Conservation (phyloP, 495 filamentous ascomycete genomes). For the Trypethelium eluteriae region DNA sequence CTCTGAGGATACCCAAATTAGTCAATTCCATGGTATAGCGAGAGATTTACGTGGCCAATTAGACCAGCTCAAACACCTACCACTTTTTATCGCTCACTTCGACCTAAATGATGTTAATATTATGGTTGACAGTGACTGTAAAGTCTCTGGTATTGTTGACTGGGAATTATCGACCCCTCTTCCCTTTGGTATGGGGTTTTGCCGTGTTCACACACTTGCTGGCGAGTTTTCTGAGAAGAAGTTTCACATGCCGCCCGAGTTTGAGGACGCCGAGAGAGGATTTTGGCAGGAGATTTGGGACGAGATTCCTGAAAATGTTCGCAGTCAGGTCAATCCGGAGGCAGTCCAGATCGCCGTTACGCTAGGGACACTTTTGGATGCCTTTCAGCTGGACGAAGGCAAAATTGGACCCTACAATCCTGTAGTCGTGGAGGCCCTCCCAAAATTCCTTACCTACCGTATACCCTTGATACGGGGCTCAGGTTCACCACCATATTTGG, state of each 20-base stretch:
- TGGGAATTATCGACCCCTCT: slow-evolving; percentile 32
- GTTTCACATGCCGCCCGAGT: slow-evolving; percentile 33
- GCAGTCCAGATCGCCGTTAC: slow-evolving; percentile 27
- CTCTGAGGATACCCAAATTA: slow-evolving; percentile 26
- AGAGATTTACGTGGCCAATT: slow-evolving; percentile 25
- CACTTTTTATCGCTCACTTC: slow-evolving; percentile 32
- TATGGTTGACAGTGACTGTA: slow-evolving; percentile 31
- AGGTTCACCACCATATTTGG: slow-evolving; percentile 25
- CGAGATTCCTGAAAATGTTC: slow-evolving; percentile 21
- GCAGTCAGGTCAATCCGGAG: slow-evolving; percentile 16
- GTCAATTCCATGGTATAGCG: slow-evolving; percentile 23
- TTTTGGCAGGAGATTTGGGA: slow-evolving; percentile 28
- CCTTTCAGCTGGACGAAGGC: slow-evolving; percentile 28
- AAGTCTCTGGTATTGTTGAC: slow-evolving; percentile 33
- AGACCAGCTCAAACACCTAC: slow-evolving; percentile 29
- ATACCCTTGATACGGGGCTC: slow-evolving; percentile 23
- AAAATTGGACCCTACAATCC: slow-evolving; percentile 17
- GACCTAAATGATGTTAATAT: slow-evolving; percentile 36
- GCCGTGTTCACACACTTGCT: slow-evolving; percentile 28
- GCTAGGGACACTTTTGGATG: slow-evolving; percentile 28
- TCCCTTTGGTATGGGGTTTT: slow-evolving; percentile 34
- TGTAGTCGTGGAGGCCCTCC: slow-evolving; percentile 17
- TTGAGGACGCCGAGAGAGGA: slow-evolving; percentile 29
- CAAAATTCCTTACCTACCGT: slow-evolving; percentile 29
- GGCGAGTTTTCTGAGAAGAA: slow-evolving; percentile 27